A percentile compares a stretch with the other conserved stretches of the same genome.
These are phyloP conservation scores for Trichoderma asperellum DNA, from an alignment of 2,329 filamentous ascomycete species.

Conservation along the genomic window DNA sequence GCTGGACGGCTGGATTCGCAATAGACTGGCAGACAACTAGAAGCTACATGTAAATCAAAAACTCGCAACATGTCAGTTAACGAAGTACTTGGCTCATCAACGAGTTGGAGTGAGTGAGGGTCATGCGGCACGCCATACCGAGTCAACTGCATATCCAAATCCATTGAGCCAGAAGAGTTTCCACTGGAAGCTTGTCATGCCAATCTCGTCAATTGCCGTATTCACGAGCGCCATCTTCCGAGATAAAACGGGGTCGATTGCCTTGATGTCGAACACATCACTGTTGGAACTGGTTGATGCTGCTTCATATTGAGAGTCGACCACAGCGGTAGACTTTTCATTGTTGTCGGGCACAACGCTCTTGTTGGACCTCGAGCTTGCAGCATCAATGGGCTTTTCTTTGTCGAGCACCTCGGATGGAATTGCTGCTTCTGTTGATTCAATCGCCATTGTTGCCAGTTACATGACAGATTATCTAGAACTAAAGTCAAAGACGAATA, in stretches of 20 bases:
- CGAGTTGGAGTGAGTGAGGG: background rate
- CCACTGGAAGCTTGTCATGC: constrained; percentile 29
- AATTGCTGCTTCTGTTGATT: background rate
- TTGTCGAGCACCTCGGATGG: background rate
- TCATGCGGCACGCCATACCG: background rate
- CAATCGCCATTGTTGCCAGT: background rate
- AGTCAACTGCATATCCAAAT: constrained; percentile 27
- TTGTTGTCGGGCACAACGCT: background rate
- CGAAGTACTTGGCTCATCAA: background rate
- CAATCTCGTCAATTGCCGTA: constrained; percentile 28
- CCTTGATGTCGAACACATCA: constrained; percentile 28
- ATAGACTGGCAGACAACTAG: constrained; percentile 26
- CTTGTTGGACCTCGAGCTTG: background rate
- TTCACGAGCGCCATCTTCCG: constrained; percentile 30
- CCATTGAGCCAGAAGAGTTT: constrained; percentile 28
- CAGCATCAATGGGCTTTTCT: background rate
- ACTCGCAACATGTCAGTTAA: background rate
- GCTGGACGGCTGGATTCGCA: constrained; percentile 26
- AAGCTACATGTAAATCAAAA: background rate
- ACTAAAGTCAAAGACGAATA: background rate
- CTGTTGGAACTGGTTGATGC: constrained; percentile 6
- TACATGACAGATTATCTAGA: background rate
- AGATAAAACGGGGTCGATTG: constrained; percentile 24
- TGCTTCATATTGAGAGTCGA: background rate
- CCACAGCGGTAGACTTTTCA: background rate